phyloP scores from a whole-genome alignment of 129 eudicot species.

The Rutidosis leptorrhynchoides region DNA sequence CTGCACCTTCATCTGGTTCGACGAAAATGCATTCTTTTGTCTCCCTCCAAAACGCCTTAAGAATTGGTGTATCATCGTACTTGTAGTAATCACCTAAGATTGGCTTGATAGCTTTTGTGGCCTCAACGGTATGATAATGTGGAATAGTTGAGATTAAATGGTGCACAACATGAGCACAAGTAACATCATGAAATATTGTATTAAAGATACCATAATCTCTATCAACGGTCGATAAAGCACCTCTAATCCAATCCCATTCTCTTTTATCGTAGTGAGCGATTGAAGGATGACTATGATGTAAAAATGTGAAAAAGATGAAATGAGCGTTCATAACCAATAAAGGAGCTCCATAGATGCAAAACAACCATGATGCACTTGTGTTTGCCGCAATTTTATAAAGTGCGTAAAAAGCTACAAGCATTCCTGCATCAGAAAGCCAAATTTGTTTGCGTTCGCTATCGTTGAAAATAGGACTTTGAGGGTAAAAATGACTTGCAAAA shows the following conservation, averaged over 20 bases:
- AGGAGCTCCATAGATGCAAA: background rate
- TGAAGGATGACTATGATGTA: background rate
- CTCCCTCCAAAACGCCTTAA: background rate
- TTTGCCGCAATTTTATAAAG: background rate
- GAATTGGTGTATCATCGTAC: background rate
- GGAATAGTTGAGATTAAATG: background rate
- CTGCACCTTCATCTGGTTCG: background rate
- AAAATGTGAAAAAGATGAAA: background rate
- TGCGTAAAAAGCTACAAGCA: background rate
- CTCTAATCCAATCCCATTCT: background rate
- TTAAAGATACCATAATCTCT: background rate
- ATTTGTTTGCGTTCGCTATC: background rate
- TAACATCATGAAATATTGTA: background rate
- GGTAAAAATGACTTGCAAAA: background rate
- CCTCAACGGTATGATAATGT: background rate
- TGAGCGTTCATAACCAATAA: background rate
- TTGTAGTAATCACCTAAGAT: background rate
- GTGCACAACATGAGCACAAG: background rate
- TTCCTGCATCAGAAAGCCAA: background rate
- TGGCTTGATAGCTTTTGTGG: background rate
- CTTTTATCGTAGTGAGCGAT: background rate
- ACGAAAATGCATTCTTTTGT: background rate
- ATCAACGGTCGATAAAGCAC: background rate
- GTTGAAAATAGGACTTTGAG: background rate
- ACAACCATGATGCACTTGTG: background rate